Percentiles rank a stretch among this genome's conserved stretches.
Evolutionary conservation across 2,329 filamentous ascomycete genomes (phyloP).

Genomic region (Colletotrichum sp.): DNA sequence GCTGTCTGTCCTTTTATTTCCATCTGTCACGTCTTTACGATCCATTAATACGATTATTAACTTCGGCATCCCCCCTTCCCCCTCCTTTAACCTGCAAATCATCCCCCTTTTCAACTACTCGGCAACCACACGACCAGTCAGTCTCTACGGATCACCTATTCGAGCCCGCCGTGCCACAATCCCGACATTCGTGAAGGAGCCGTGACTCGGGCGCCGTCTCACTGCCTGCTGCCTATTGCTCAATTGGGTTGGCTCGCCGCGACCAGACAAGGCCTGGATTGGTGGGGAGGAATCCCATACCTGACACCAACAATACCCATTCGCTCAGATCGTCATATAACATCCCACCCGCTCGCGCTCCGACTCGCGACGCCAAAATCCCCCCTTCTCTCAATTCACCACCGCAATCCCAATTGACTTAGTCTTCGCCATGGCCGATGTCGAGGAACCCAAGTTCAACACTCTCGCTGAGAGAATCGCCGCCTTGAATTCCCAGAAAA

Average conservation of each 20-base stretch:
- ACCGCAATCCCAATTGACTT: not conserved
- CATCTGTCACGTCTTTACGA: not conserved
- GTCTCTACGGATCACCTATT: not conserved
- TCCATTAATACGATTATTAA: not conserved
- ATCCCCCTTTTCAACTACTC: not conserved
- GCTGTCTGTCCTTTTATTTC: not conserved
- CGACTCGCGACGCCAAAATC: not conserved
- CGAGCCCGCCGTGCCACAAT: not conserved
- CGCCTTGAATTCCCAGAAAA: conserved; percentile 66
- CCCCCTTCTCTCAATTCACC: not conserved
- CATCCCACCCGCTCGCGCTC: not conserved
- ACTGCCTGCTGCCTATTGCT: conserved; percentile 14
- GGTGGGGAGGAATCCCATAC: not conserved
- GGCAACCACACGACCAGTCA: not conserved
- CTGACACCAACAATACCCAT: not conserved
- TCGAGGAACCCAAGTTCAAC: conserved; percentile 66
- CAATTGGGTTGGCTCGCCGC: conserved; percentile 1
- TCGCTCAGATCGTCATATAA: conserved; percentile 2
- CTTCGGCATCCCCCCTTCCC: not conserved
- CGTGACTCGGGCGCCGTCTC: conserved; percentile 3
- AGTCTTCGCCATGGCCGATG: conserved; percentile 56
- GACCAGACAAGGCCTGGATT: not conserved
- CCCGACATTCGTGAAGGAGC: not conserved
- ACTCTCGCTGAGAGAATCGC: conserved; percentile 68
- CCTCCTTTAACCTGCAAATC: not conserved